Evolutionary conservation across 345 rosid species (phyloP).

Genomic region (Euphorbia peplus): DNA sequence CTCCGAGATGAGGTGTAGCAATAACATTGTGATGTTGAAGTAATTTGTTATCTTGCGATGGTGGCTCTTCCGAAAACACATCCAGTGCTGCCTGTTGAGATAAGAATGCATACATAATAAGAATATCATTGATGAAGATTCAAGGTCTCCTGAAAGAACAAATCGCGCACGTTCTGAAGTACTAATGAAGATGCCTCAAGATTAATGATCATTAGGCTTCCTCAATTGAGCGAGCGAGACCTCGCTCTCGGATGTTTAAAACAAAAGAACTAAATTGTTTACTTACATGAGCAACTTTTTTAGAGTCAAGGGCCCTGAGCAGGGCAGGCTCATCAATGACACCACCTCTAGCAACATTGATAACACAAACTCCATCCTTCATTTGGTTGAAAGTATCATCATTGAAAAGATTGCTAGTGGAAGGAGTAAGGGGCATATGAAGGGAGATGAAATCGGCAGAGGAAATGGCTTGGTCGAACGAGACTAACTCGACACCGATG

Average conservation of each 20-base stretch:
- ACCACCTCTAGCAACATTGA: constrained; percentile 88
- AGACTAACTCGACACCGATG: constrained; percentile 70
- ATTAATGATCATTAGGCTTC: too few relatives aligned
- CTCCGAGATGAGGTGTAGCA: constrained; percentile 90
- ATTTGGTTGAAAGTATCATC: constrained; percentile 57
- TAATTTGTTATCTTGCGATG: constrained; percentile 51
- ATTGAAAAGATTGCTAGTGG: constrained; percentile 59
- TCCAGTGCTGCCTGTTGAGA: constrained; percentile 69
- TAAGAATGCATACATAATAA: too few relatives aligned
- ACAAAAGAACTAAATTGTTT: neutral
- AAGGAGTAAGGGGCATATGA: constrained; percentile 76
- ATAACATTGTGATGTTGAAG: constrained; percentile 69
- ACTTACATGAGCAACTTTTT: constrained; percentile 69
- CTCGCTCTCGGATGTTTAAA: too few relatives aligned
- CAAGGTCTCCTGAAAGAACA: too few relatives aligned
- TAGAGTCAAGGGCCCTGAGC: constrained; percentile 62
- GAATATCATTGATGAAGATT: neutral
- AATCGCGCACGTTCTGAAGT: too few relatives aligned
- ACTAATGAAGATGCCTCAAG: too few relatives aligned
- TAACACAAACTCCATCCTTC: constrained; percentile 76
- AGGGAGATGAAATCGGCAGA: constrained; percentile 74
- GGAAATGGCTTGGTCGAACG: constrained; percentile 68
- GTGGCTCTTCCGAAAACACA: constrained; percentile 74
- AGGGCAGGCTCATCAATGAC: constrained; percentile 85
- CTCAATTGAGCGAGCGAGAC: too few relatives aligned